Conservation (phyloP, 805 yeast genomes). For the Metschnikowia similis region DNA sequence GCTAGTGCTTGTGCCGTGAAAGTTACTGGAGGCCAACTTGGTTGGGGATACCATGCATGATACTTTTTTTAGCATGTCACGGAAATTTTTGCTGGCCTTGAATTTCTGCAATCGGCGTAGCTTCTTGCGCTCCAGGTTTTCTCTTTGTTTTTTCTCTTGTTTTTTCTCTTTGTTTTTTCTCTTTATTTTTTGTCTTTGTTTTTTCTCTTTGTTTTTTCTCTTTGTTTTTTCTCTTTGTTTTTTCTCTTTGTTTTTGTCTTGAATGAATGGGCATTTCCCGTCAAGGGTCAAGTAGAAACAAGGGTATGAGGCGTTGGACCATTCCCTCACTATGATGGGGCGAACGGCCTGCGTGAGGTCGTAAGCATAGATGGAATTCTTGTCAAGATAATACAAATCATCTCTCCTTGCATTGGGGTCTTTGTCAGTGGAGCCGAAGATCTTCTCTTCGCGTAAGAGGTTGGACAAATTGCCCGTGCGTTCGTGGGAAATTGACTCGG, state of each 20-base stretch:
- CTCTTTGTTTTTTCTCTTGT: too few relatives aligned
- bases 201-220: too few relatives aligned
- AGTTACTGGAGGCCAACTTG: background rate
- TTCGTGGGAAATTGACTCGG: slow-evolving; percentile 14
- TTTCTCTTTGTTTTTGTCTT: too few relatives aligned
- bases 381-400: slow-evolving; percentile 76
- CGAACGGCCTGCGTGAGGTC: slow-evolving; percentile 74
- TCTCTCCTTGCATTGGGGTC: slow-evolving; percentile 83
- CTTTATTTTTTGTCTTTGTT: too few relatives aligned
- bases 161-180: too few relatives aligned
- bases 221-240: too few relatives aligned
- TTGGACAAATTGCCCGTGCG: slow-evolving; percentile 31
- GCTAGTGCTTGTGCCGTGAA: slow-evolving; percentile 12
- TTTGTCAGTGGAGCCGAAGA: slow-evolving; percentile 82
- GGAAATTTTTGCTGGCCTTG: slow-evolving; percentile 39
- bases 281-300: slow-evolving; percentile 55
- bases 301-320: slow-evolving; percentile 56
- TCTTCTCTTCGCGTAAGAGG: slow-evolving; percentile 76
- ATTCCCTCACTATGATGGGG: slow-evolving; percentile 80
- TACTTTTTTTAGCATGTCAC: slow-evolving; percentile 34
- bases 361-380: slow-evolving; percentile 67
- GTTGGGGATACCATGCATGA: slow-evolving; percentile 30
- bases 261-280: slow-evolving; percentile 83
- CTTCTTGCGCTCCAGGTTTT: slow-evolving; percentile 38
- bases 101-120: slow-evolving; percentile 37